Evolutionary conservation across 352 stramenopile genomes (phyloP).

Genomic region (Pythium utonaiense): DNA sequence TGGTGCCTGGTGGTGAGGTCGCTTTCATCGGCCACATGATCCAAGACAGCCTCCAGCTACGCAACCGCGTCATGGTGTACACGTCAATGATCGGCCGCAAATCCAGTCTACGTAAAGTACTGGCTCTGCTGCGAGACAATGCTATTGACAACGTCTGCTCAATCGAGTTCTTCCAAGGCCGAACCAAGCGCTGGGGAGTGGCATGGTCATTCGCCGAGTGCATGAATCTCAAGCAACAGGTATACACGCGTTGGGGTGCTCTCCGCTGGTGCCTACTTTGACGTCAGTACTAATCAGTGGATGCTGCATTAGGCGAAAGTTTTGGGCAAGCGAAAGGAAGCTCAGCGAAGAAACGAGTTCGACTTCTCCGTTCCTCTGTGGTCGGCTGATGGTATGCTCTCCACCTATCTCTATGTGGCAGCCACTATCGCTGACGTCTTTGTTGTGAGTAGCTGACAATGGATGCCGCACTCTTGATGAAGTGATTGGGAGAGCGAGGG

Average conservation of each 20-base stretch:
- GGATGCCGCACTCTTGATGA: slow-evolving; percentile 43
- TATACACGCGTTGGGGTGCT: slow-evolving; percentile 26
- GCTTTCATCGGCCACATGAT: slow-evolving; percentile 94
- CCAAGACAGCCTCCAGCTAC: slow-evolving; percentile 80
- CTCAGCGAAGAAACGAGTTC: slow-evolving; percentile 49
- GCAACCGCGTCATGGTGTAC: slow-evolving; percentile 88
- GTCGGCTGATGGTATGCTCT: slow-evolving; percentile 9
- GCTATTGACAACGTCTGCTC: slow-evolving; percentile 74
- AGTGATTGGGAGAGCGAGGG: slow-evolving; percentile 37
- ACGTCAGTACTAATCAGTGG: neutral
- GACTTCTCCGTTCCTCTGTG: slow-evolving; percentile 41
- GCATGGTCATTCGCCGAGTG: slow-evolving; percentile 85
- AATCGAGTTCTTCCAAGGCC: slow-evolving; percentile 94
- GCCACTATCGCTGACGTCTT: neutral
- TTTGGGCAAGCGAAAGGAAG: slow-evolving; percentile 80
- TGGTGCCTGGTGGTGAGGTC: slow-evolving; percentile 90
- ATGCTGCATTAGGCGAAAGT: slow-evolving; percentile 53
- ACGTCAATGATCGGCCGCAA: slow-evolving; percentile 94
- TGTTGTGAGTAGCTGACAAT: slow-evolving; percentile 9
- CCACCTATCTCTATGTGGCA: neutral
- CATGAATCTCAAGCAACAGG: slow-evolving; percentile 30
- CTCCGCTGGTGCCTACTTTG: neutral
- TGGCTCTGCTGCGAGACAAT: slow-evolving; percentile 73
- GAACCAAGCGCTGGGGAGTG: slow-evolving; percentile 92
- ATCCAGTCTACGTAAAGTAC: slow-evolving; percentile 86